A percentile compares a stretch with the other conserved stretches of the same genome.
These are phyloP conservation scores for Mrakia hoshinonis DNA, from an alignment of 768 basidiomycete species.

Conservation along the genomic window DNA sequence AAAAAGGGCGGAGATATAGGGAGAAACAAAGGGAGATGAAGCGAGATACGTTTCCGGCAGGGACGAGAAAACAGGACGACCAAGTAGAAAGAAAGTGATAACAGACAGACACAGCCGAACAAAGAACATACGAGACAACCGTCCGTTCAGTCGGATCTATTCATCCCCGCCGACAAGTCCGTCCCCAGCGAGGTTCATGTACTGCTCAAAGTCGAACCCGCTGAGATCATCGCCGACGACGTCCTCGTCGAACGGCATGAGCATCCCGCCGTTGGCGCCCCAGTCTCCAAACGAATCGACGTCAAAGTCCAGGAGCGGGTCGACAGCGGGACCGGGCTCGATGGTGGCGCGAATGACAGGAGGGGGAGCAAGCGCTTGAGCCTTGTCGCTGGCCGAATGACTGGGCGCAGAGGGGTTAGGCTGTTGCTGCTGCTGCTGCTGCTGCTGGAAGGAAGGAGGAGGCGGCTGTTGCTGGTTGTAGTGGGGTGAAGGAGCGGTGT, in stretches of 20 bases:
- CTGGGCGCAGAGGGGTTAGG: background rate
- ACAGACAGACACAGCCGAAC: too few relatives aligned
- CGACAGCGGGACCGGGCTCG: background rate
- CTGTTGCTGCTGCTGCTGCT: background rate
- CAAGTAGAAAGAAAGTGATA: too few relatives aligned
- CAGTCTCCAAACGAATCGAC: background rate
- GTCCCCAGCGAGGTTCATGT: background rate
- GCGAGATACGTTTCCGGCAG: too few relatives aligned
- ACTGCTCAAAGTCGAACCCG: slow-evolving; percentile 1
- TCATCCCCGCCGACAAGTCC: too few relatives aligned
- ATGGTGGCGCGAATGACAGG: too few relatives aligned
- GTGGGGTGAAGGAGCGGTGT: background rate
- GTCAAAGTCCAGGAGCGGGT: background rate
- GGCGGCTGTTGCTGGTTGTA: background rate
- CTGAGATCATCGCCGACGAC: background rate
- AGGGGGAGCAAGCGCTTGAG: too few relatives aligned
- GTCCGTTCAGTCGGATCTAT: too few relatives aligned
- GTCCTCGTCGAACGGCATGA: background rate
- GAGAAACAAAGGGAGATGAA: too few relatives aligned
- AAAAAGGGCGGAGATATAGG: too few relatives aligned
- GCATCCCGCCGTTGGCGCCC: background rate
- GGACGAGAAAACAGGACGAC: too few relatives aligned
- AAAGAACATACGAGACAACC: too few relatives aligned
- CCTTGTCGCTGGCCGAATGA: background rate
- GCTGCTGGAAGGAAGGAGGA: background rate